These are phyloP conservation scores for Termitomyces sp. DNA, from an alignment of 768 basidiomycete species.

Conservation along the genomic window DNA sequence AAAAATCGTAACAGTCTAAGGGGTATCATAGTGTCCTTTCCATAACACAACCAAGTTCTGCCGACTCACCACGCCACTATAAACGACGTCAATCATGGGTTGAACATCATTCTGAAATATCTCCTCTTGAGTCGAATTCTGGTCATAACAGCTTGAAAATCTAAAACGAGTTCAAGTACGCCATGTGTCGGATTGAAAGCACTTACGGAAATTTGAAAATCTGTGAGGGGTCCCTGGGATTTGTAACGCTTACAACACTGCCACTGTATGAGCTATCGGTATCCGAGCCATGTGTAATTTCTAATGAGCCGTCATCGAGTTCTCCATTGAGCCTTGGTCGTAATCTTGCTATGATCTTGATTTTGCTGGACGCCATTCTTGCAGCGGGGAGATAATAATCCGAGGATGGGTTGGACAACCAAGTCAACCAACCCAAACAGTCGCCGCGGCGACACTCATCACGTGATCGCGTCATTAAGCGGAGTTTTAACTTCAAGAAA, in stretches of 20 bases:
- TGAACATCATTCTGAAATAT: slow-evolving; percentile 74
- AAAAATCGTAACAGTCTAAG: slow-evolving; percentile 79
- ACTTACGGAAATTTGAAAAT: slow-evolving; percentile 76
- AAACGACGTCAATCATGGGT: slow-evolving; percentile 75
- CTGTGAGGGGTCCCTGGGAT: slow-evolving; percentile 63
- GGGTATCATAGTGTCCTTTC: background rate
- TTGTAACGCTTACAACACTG: slow-evolving; percentile 58
- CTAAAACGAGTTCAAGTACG: slow-evolving; percentile 38
- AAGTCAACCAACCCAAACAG: background rate
- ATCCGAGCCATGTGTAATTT: slow-evolving; percentile 39
- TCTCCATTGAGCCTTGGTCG: slow-evolving; percentile 61
- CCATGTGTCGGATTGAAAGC: background rate
- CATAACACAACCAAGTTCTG: background rate
- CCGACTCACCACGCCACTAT: slow-evolving; percentile 61
- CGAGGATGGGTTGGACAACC: background rate
- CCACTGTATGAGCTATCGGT: slow-evolving; percentile 20
- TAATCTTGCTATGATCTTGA: slow-evolving; percentile 69
- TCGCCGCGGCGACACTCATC: background rate
- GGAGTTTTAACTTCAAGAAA: too few relatives aligned
- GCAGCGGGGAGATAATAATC: slow-evolving; percentile 7
- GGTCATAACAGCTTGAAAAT: slow-evolving; percentile 74
- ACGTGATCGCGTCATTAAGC: background rate
- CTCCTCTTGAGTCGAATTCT: slow-evolving; percentile 63
- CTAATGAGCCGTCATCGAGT: slow-evolving; percentile 54
- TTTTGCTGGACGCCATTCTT: slow-evolving; percentile 37